A percentile compares a stretch with the other conserved stretches of the same genome.
phyloP scores from a whole-genome alignment of 192 early-diverging fungal species.

The Neocallimastix lanati region DNA sequence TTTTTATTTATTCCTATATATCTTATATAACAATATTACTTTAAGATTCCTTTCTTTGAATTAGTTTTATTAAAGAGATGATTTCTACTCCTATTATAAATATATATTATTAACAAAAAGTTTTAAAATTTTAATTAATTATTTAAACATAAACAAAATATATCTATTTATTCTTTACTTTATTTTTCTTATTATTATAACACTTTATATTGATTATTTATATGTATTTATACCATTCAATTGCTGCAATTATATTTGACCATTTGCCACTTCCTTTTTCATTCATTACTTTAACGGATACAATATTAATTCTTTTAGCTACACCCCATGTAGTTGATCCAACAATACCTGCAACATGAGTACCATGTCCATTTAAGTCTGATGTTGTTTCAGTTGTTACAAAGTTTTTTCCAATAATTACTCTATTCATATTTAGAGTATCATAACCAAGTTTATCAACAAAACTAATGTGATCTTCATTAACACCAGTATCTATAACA shows the following conservation, averaged over 20 bases:
- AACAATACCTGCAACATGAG: slow-evolving; percentile 30
- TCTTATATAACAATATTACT: too few relatives aligned
- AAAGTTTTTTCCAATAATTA: background rate
- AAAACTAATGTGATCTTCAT: slow-evolving; percentile 18
- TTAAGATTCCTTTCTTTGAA: slow-evolving; percentile 7
- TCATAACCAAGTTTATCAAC: slow-evolving; percentile 31
- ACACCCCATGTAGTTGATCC: slow-evolving; percentile 43
- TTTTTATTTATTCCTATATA: too few relatives aligned
- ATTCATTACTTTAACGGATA: slow-evolving; percentile 51
- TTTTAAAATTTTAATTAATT: too few relatives aligned
- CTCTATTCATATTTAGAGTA: slow-evolving; percentile 5
- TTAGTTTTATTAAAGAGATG: slow-evolving; percentile 13
- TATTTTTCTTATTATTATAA: too few relatives aligned
- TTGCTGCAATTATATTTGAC: slow-evolving; percentile 27
- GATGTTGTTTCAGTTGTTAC: background rate
- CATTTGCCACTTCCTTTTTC: slow-evolving; percentile 19
- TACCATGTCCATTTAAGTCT: slow-evolving; percentile 33
- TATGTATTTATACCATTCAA: slow-evolving; percentile 18
- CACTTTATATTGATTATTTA: too few relatives aligned
- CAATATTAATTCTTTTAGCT: slow-evolving; percentile 50
- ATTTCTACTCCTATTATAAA: slow-evolving; percentile 6
- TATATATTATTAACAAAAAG: slow-evolving; percentile 11
- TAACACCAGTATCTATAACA: slow-evolving; percentile 29
- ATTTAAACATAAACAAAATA: too few relatives aligned
- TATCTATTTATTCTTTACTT: too few relatives aligned